These are phyloP conservation scores for Dentipellis sp. DNA, from an alignment of 768 basidiomycete genomes.

Conservation along the genomic window DNA sequence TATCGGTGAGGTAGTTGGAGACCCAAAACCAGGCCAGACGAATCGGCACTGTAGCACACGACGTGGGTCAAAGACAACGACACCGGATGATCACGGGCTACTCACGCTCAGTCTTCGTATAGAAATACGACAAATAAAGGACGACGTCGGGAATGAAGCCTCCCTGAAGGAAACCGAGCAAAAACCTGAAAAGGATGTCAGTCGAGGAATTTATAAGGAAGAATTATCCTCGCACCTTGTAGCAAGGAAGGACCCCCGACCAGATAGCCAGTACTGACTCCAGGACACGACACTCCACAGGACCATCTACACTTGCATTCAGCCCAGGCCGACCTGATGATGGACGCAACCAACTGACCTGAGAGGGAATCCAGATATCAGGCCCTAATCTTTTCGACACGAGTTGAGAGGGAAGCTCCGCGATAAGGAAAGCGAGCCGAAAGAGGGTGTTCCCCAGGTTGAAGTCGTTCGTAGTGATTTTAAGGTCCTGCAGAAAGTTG, in stretches of 20 bases:
- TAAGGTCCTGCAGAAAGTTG: conserved; percentile 54
- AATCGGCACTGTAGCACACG: conserved; percentile 36
- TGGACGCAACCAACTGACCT: conserved; percentile 35
- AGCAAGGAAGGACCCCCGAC: conserved; percentile 43
- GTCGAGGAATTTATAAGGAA: not conserved
- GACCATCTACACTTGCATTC: conserved; percentile 29
- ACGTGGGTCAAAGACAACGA: not conserved
- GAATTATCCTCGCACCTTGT: conserved; percentile 28
- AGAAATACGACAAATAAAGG: conserved; percentile 58
- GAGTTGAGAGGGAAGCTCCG: conserved; percentile 60
- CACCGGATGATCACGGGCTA: not conserved
- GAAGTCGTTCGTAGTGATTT: conserved; percentile 53
- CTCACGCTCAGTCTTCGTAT: conserved; percentile 47
- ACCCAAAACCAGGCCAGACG: conserved; percentile 68
- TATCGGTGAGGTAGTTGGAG: conserved; percentile 43
- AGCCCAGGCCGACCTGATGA: no score
- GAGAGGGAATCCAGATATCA: conserved; percentile 56
- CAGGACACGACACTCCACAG: conserved; percentile 49
- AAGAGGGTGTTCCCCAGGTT: conserved; percentile 57
- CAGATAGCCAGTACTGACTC: conserved; percentile 51
- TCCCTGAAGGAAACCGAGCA: conserved; percentile 54
- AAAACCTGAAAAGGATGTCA: conserved; percentile 24
- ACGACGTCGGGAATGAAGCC: conserved; percentile 59
- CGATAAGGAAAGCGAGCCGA: conserved; percentile 26
- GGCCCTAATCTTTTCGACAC: conserved; percentile 61